phyloP scores from a whole-genome alignment of 495 filamentous ascomycete genomes.

The Daldinia grandis region DNA sequence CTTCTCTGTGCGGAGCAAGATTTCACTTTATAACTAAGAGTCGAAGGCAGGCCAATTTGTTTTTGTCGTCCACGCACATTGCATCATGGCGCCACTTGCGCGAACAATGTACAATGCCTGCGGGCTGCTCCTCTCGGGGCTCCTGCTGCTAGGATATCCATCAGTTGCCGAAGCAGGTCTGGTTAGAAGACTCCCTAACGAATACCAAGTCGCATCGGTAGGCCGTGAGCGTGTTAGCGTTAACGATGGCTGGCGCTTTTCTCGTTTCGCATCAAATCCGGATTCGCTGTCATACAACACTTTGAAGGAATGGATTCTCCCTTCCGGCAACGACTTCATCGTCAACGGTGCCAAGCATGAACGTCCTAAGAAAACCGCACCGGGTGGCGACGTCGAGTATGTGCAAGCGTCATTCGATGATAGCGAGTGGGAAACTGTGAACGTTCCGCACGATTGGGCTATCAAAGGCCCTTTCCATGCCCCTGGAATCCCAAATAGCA shows the following conservation, averaged over 20 bases:
- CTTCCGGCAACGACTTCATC: slow-evolving; percentile 52
- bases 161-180: slow-evolving; percentile 20
- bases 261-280: slow-evolving; percentile 48
- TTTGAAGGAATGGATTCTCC: slow-evolving; percentile 53
- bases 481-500: slow-evolving; percentile 61
- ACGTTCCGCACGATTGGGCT: slow-evolving; percentile 60
- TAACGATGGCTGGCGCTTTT: slow-evolving; percentile 50
- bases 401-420: slow-evolving; percentile 51
- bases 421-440: slow-evolving; percentile 48
- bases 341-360: slow-evolving; percentile 43
- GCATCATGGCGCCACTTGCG: slow-evolving; percentile 23
- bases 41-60: background rate
- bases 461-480: slow-evolving; percentile 57
- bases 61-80: background rate
- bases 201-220: slow-evolving; percentile 6
- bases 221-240: slow-evolving; percentile 46
- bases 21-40: slow-evolving; percentile 14
- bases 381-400: slow-evolving; percentile 45
- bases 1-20: background rate
- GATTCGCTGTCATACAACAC: slow-evolving; percentile 49
- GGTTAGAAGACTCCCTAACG: slow-evolving; percentile 1
- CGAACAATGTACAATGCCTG: slow-evolving; percentile 19
- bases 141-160: slow-evolving; percentile 19
- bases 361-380: slow-evolving; percentile 44
- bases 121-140: slow-evolving; percentile 26